These are phyloP conservation scores for Botryotinia convoluta DNA, from an alignment of 2,329 filamentous ascomycete genomes.

Conservation along the genomic window DNA sequence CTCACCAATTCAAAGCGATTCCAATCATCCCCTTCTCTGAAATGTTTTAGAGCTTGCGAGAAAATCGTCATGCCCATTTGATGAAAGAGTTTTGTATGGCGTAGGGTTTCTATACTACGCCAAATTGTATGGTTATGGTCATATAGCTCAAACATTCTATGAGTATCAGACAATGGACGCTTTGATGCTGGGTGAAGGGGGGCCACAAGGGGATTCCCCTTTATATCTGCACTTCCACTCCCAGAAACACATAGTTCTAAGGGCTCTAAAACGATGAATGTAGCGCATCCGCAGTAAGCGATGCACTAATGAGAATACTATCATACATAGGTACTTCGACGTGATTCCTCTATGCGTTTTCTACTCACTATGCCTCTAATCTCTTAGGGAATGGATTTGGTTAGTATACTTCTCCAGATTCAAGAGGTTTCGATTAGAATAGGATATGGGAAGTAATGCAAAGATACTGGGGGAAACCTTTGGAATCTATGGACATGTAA, in stretches of 20 bases:
- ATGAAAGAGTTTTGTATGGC: background rate
- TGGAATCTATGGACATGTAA: background rate
- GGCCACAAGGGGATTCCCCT: background rate
- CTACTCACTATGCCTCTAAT: background rate
- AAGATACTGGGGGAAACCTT: background rate
- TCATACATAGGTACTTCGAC: background rate
- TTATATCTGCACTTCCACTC: background rate
- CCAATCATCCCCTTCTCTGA: background rate
- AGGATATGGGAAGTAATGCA: background rate
- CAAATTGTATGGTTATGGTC: background rate
- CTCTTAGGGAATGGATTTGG: background rate
- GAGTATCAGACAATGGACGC: background rate
- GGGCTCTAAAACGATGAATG: background rate
- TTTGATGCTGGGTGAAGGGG: background rate
- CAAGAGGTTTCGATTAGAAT: background rate
- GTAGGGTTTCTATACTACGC: background rate
- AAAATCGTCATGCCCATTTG: background rate
- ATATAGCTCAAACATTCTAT: background rate
- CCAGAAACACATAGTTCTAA: background rate
- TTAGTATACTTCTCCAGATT: background rate
- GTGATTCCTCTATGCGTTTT: background rate
- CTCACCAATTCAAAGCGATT: background rate
- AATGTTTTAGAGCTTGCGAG: background rate
- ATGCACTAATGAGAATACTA: background rate
- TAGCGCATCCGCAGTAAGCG: background rate